Evolutionary conservation across 495 filamentous ascomycete genomes (phyloP).

Genomic region (Letharia columbiana): DNA sequence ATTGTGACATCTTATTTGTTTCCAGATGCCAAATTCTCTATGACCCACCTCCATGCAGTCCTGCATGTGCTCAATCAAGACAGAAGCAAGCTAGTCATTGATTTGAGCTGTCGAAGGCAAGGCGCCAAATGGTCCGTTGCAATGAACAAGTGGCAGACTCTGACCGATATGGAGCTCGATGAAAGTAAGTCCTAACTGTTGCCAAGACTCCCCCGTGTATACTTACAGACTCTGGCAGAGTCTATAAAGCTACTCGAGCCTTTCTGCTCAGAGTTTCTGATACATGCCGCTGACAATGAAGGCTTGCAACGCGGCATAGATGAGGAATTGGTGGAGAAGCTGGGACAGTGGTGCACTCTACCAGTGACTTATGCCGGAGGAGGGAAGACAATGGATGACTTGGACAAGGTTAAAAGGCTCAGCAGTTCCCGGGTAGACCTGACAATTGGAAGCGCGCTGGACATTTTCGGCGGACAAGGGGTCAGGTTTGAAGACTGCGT

Average conservation of each 20-base stretch:
- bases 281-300: constrained; percentile 98
- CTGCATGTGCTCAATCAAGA: constrained; percentile 61
- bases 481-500: constrained; percentile 85
- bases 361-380: constrained; percentile 96
- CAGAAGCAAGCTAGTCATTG: constrained; percentile 78
- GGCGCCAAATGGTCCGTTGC: constrained; percentile 80
- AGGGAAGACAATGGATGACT: constrained; percentile 67
- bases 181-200: constrained; percentile 48
- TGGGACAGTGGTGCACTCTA: constrained; percentile 79
- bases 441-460: constrained; percentile 91
- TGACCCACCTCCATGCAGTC: constrained; percentile 60
- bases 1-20: constrained; percentile 86
- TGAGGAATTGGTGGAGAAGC: constrained; percentile 63
- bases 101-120: constrained; percentile 76
- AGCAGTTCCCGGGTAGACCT: constrained; percentile 79
- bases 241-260: constrained; percentile 66
- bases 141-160: constrained; percentile 97
- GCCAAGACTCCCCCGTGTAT: not conserved
- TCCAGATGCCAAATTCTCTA: constrained; percentile 70
- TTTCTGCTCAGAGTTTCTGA: constrained; percentile 90
- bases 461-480: constrained; percentile 84
- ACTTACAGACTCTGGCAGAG: constrained; percentile 13
- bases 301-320: constrained; percentile 87
- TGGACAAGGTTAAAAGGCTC: constrained; percentile 67
- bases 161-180: constrained; percentile 90